Evolutionary conservation across 2,329 filamentous ascomycete species (phyloP).

Genomic region (Atkinsonella texensis): DNA sequence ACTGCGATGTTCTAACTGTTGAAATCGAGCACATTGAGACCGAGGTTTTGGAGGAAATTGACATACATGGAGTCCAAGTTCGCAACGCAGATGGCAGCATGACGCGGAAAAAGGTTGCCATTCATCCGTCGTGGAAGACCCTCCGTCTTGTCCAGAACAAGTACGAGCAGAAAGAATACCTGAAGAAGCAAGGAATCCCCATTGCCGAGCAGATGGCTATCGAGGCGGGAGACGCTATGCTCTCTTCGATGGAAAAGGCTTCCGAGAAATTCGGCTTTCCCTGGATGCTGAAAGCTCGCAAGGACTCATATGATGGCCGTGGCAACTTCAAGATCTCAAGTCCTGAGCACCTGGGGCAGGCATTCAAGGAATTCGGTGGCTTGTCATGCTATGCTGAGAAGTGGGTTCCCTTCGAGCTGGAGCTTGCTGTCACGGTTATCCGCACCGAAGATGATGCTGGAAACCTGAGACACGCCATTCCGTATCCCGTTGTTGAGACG

Average conservation of each 20-base stretch:
- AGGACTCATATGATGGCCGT: constrained; percentile 85
- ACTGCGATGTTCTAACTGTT: constrained; percentile 73
- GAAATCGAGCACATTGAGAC: constrained; percentile 95
- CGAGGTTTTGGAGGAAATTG: constrained; percentile 75
- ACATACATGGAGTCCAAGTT: constrained; percentile 46
- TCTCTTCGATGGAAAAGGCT: constrained; percentile 50
- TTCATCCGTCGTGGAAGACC: constrained; percentile 77
- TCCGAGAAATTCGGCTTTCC: constrained; percentile 62
- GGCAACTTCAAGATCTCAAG: constrained; percentile 45
- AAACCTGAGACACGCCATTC: constrained; percentile 38
- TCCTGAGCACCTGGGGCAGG: constrained; percentile 41
- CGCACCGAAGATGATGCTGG: constrained; percentile 62
- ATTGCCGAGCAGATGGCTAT: constrained; percentile 61
- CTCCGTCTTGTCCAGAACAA: constrained; percentile 90
- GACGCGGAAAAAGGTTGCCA: constrained; percentile 37
- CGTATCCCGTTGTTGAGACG: constrained; percentile 88
- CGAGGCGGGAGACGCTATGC: constrained; percentile 38
- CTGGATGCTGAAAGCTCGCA: constrained; percentile 85
- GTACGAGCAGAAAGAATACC: constrained; percentile 75
- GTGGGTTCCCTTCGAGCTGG: constrained; percentile 74
- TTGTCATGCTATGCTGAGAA: constrained; percentile 78
- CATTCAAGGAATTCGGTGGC: constrained; percentile 55
- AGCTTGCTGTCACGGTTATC: constrained; percentile 90
- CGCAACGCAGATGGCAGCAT: constrained; percentile 15
- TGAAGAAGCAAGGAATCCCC: constrained; percentile 54